Evolutionary conservation across 306 rosid genomes (phyloP).

Genomic region (Rosa rugosa): DNA sequence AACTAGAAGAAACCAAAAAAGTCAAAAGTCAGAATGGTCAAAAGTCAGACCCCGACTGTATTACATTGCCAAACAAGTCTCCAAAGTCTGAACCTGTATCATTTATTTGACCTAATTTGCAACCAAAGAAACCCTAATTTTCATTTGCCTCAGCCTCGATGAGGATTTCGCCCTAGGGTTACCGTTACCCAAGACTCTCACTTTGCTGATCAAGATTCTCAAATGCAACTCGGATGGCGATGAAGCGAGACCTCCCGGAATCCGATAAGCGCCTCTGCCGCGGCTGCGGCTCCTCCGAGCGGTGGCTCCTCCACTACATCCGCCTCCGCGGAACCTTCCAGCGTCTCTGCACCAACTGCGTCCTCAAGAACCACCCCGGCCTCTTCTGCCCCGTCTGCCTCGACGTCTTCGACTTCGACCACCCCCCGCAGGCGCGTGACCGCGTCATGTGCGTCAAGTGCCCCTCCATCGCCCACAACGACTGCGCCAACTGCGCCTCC

Average conservation of each 20-base stretch:
- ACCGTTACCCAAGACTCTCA: neutral
- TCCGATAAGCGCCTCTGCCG: conserved; percentile 31
- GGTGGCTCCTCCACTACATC: conserved; percentile 45
- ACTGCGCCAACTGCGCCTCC: conserved; percentile 35
- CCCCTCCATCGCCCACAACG: conserved; percentile 59
- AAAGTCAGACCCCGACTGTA: neutral
- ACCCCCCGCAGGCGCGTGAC: conserved; percentile 34
- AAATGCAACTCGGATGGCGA: conserved; percentile 10
- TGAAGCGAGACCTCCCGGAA: conserved; percentile 14
- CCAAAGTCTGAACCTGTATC: neutral
- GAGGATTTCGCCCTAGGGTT: conserved; percentile 9
- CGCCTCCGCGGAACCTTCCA: conserved; percentile 36
- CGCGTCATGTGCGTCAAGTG: conserved; percentile 69
- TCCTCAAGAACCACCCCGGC: conserved; percentile 53
- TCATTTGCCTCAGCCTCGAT: neutral
- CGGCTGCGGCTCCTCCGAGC: conserved; percentile 39
- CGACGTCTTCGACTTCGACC: conserved; percentile 41
- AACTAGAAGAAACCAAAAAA: neutral
- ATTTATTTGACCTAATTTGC: neutral
- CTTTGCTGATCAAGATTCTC: neutral
- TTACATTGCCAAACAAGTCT: conserved; percentile 6
- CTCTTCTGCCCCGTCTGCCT: conserved; percentile 75
- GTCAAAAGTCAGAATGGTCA: neutral
- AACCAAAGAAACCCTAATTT: conserved; percentile 3
- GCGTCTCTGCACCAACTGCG: conserved; percentile 67